Conservation (phyloP, 2,329 filamentous ascomycete genomes). For the Lasiodiplodia theobromae region DNA sequence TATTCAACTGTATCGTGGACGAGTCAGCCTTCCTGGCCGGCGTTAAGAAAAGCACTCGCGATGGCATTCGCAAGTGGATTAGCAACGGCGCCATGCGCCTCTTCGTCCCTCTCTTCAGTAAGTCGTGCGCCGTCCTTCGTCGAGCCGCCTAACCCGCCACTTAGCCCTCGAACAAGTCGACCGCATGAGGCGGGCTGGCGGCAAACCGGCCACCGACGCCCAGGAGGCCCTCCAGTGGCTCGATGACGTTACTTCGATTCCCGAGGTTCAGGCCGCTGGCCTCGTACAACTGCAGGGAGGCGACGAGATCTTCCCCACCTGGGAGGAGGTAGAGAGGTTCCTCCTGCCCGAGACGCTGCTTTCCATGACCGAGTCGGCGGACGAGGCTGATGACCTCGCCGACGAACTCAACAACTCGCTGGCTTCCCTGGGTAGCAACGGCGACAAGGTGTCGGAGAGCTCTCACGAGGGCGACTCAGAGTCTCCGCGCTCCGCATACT, state of each 20-base stretch:
- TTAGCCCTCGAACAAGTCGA: slow-evolving; percentile 56
- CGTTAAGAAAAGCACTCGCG: slow-evolving; percentile 59
- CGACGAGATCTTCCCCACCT: slow-evolving; percentile 56
- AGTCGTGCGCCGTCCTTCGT: slow-evolving; percentile 32
- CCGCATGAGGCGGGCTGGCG: slow-evolving; percentile 51
- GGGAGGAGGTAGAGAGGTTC: slow-evolving; percentile 58
- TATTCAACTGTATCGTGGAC: slow-evolving; percentile 63
- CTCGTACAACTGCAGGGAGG: slow-evolving; percentile 56
- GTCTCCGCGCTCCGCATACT: slow-evolving; percentile 48
- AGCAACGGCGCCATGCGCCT: slow-evolving; percentile 57
- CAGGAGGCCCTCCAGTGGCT: slow-evolving; percentile 59
- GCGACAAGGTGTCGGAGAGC: slow-evolving; percentile 52
- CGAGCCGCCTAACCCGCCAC: slow-evolving; percentile 32
- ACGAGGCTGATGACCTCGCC: slow-evolving; percentile 44
- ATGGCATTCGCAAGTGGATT: slow-evolving; percentile 61
- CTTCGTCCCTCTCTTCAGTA: slow-evolving; percentile 60
- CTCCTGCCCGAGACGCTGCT: slow-evolving; percentile 57
- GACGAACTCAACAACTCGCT: slow-evolving; percentile 49
- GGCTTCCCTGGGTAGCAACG: slow-evolving; percentile 38
- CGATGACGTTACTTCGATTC: slow-evolving; percentile 57
- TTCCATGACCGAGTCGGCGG: slow-evolving; percentile 54
- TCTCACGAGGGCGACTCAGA: slow-evolving; percentile 53
- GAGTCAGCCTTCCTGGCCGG: slow-evolving; percentile 59
- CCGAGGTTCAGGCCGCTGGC: slow-evolving; percentile 43
- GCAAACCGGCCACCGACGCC: slow-evolving; percentile 53